Evolutionary conservation across 768 basidiomycete species (phyloP), one percentile per base, ranked within the genome.

Genomic region (Phanerochaete sordida): DNA sequence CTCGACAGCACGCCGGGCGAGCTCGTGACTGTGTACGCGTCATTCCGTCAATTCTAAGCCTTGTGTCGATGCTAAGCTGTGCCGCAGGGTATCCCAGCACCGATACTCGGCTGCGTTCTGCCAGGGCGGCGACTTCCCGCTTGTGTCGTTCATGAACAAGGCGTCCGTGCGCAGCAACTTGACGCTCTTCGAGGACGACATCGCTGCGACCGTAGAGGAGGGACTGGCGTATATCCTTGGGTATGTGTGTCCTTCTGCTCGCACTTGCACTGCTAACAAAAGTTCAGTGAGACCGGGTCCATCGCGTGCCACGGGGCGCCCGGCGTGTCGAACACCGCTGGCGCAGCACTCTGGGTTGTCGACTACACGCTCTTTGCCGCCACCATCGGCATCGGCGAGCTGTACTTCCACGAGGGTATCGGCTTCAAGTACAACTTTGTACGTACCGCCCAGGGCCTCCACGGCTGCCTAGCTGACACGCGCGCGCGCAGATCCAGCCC

Each of bases 371-470:
- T 90, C 2, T 85, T 79, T 65, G 84, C 85, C 67, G 72, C 82
- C 1, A 80, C 81, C 62, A 69, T 85, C 11, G 83, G 83, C 3
- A 80, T 85, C 27, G 76, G 78, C 28, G 75, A 79, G 52, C 61
- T 85, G 16, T 84, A 80, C 72, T 87, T 86, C 76, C 86, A 90
- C 66, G 76, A 84, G 57, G 87, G 87, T 16, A 74, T 89, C 56
- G 87, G 87, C 0, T 89, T 79, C 73, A 90, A 89, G 71, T 90
- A 88, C 66, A 85, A 82, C 66, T 74, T 88, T 56, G 87, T 84
- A 58, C 53, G 65, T 61, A 16, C 4, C n/a, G 3, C 13, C 56
- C 15, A 2, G 11, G 31, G 24, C 59, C 19, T 39, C 21, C 44
- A 19, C 37, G 47, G 35, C 21, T 49, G 13, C 28, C 3, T 1